Evolutionary conservation across 371 early-diverging fungal species (phyloP), one percentile per base, ranked within the genome.

Genomic region (Mortierella sp.): DNA sequence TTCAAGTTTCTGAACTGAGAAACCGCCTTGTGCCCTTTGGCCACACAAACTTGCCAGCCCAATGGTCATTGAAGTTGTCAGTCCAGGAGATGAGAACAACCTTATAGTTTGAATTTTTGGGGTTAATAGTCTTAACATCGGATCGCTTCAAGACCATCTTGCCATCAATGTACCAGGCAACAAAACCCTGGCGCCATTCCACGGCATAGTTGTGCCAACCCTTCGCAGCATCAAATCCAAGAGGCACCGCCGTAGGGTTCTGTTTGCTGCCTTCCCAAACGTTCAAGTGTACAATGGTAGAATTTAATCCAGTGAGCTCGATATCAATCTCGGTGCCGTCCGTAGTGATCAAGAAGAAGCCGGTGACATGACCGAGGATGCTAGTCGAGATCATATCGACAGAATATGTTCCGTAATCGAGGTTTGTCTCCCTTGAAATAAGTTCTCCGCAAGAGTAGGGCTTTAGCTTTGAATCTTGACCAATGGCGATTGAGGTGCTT

Each of bases 11-110:
- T 37, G 58, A 78, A 78, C 22, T 66, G 64, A 11, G 66, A 63
- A 16, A 54, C 39, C 16, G 65, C 59, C 30, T 51, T 61, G 5
- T 45, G 2, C 51, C 55, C n/a, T 58, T 20, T 12, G 72, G 71
- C 67, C 61, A 74, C 0, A 30, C 24, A 51, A 79, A 79, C n/a
- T 64, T 63, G 22, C 80, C 80, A 20, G 80, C 80, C 80, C 80
- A 79, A 1, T 24, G 4, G 35, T 67, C 68, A 10, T 74, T 64
- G 2, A 24, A 12, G 8, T 64, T 47, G 22, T 67, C 24, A 20
- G 75, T 70, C 80, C 75, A 79, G 51, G 79, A 68, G 68, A 74
- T 78, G 51, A 78, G 28, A 1, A 59, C 70, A 11, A 78, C 43
- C 22, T 51, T 60, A 37, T 78, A 78, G 9, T 59, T 14, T 22